These are phyloP conservation scores for Paracamarosporium sp. DNA, from an alignment of 2,329 filamentous ascomycete genomes.

Conservation along the genomic window DNA sequence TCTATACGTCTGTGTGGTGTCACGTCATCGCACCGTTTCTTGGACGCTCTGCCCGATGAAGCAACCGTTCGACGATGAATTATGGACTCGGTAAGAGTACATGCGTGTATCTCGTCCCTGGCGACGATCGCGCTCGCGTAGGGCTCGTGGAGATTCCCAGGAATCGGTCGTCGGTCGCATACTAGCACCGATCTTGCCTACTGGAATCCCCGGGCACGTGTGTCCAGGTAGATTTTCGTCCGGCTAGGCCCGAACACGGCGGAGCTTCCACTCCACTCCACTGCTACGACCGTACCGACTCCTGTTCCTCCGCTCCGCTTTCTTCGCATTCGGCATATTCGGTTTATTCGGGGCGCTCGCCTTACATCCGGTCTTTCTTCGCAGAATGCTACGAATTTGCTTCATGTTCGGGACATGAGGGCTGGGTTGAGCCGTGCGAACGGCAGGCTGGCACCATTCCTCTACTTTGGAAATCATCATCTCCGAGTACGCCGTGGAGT, in stretches of 20 bases:
- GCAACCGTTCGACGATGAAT: background rate
- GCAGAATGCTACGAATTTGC: background rate
- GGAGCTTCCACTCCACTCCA: constrained; percentile 3
- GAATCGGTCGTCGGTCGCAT: background rate
- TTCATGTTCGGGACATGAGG: background rate
- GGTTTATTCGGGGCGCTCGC: background rate
- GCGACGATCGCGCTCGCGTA: background rate
- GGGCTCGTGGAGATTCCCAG: background rate
- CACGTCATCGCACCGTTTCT: background rate
- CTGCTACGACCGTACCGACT: background rate
- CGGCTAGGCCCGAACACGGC: background rate
- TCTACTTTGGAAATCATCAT: background rate
- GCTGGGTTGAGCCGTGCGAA: background rate
- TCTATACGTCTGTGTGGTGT: too few relatives aligned
- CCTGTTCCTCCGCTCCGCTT: background rate
- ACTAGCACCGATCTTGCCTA: background rate
- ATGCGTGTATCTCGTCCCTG: background rate
- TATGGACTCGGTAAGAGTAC: background rate
- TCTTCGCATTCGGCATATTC: constrained; percentile 1
- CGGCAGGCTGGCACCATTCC: background rate
- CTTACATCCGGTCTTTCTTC: background rate
- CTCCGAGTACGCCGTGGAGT: background rate
- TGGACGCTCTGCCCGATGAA: background rate
- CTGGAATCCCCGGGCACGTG: too few relatives aligned
- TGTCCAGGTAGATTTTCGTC: background rate